These are phyloP conservation scores for Phialocephala subalpina DNA, from an alignment of 2,329 filamentous ascomycete genomes.

Conservation along the genomic window DNA sequence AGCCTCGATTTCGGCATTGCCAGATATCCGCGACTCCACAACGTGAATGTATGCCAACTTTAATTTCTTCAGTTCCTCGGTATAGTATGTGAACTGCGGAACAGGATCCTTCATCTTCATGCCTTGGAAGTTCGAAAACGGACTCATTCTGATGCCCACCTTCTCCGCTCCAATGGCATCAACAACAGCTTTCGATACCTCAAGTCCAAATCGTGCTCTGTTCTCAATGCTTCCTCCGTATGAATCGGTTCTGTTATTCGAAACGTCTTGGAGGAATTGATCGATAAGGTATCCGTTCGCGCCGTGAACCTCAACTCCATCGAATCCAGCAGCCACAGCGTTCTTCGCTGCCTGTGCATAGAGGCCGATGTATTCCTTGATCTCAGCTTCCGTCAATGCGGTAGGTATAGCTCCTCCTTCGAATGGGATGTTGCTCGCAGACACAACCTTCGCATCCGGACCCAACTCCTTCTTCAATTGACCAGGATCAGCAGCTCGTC, in stretches of 20 bases:
- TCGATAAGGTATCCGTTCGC: slow-evolving; percentile 45
- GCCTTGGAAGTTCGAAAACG: slow-evolving; percentile 67
- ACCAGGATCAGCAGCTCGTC: slow-evolving; percentile 49
- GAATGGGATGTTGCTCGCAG: slow-evolving; percentile 36
- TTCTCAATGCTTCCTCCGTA: slow-evolving; percentile 61
- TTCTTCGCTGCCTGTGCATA: slow-evolving; percentile 46
- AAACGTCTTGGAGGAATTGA: slow-evolving; percentile 45
- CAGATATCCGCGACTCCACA: slow-evolving; percentile 55
- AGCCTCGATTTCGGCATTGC: slow-evolving; percentile 49
- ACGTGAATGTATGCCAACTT: slow-evolving; percentile 69
- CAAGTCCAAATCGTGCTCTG: slow-evolving; percentile 58
- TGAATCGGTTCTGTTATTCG: slow-evolving; percentile 63
- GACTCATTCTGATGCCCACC: slow-evolving; percentile 65
- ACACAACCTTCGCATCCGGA: slow-evolving; percentile 28
- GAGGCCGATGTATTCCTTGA: slow-evolving; percentile 46
- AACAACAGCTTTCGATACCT: slow-evolving; percentile 59
- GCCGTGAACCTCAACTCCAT: slow-evolving; percentile 55
- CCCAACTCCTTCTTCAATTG: slow-evolving; percentile 37
- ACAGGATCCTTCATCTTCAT: slow-evolving; percentile 70
- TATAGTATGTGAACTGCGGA: slow-evolving; percentile 68
- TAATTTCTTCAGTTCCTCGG: slow-evolving; percentile 57
- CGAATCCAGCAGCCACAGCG: slow-evolving; percentile 63
- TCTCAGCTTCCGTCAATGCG: slow-evolving; percentile 49
- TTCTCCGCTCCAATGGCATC: slow-evolving; percentile 59
- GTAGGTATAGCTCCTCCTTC: slow-evolving; percentile 36